Conservation (phyloP, 1,284 basidiomycete species). For the Cryptococcus amylolentus region DNA sequence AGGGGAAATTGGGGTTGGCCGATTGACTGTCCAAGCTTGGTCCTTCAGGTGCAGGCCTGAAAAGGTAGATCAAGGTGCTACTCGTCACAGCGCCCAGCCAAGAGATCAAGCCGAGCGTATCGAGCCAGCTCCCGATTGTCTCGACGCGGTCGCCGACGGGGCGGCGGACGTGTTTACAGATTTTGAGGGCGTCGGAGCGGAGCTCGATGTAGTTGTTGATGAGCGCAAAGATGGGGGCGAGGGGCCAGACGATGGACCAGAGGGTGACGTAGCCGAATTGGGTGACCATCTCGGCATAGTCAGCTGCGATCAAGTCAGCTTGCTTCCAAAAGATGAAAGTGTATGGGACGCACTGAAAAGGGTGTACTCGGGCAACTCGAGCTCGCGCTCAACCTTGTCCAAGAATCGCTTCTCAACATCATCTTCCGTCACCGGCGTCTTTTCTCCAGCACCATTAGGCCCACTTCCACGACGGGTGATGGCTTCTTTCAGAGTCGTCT, state of each 20-base stretch:
- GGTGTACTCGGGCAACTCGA: conserved; percentile 74
- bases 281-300: conserved; percentile 94
- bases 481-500: conserved; percentile 36
- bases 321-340: neutral
- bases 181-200: conserved; percentile 92
- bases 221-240: conserved; percentile 61
- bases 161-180: conserved; percentile 76
- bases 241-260: conserved; percentile 93
- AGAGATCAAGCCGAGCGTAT: conserved; percentile 75
- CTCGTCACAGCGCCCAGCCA: conserved; percentile 85
- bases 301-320: conserved; percentile 46
- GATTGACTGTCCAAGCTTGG: conserved; percentile 23
- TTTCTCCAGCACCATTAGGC: conserved; percentile 3
- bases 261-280: conserved; percentile 85
- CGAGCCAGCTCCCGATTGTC: conserved; percentile 91
- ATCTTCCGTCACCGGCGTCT: conserved; percentile 16
- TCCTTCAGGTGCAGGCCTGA: conserved; percentile 53
- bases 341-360: conserved; percentile 56
- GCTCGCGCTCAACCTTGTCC: conserved; percentile 71
- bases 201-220: conserved; percentile 83
- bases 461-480: conserved; percentile 16
- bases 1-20: conserved; percentile 36
- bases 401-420: conserved; percentile 52
- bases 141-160: conserved; percentile 83
- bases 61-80: conserved; percentile 79